Conservation (phyloP, 768 basidiomycete species). For the Mycena galericulata region DNA sequence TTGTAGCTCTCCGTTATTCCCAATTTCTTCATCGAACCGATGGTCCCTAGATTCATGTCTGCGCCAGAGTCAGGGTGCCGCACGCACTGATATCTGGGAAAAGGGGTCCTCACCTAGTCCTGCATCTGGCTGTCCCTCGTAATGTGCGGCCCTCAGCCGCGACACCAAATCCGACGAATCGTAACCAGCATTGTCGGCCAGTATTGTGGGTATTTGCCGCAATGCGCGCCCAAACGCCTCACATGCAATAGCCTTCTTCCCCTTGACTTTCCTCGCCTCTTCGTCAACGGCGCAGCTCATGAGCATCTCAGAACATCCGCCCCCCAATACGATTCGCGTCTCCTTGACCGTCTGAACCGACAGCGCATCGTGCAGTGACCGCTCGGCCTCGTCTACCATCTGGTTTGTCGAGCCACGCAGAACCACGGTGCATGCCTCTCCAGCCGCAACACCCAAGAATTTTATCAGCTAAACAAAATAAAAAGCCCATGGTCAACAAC, state of each 20-base stretch:
- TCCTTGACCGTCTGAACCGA: conserved; percentile 99
- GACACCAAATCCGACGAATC: conserved; percentile 97
- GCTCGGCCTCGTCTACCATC: conserved; percentile 99
- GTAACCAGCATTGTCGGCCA: conserved; percentile 98
- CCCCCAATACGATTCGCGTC: conserved; percentile 93
- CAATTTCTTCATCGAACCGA: conserved; percentile 89
- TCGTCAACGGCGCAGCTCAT: conserved; percentile 97
- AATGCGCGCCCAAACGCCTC: conserved; percentile 93
- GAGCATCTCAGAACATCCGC: conserved; percentile 98
- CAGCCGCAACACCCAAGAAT: conserved; percentile 98
- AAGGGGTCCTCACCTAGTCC: conserved; percentile 77
- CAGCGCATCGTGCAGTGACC: conserved; percentile 96
- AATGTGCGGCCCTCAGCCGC: conserved; percentile 91
- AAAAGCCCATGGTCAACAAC: too few species aligned
- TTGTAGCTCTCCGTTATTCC: conserved; percentile 98
- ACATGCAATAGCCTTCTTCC: conserved; percentile 95
- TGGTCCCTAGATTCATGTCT: conserved; percentile 91
- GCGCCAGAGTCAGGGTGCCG: conserved; percentile 18
- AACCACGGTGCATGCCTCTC: conserved; percentile 97
- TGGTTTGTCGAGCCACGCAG: conserved; percentile 97
- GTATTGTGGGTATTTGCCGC: conserved; percentile 94
- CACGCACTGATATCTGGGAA: background rate
- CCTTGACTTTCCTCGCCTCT: conserved; percentile 83
- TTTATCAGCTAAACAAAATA: conserved; percentile 88
- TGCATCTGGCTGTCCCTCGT: conserved; percentile 86